A percentile compares a stretch with the other conserved stretches of the same genome.
phyloP scores from a whole-genome alignment of 2,329 filamentous ascomycete genomes.

The Fusarium goolgardi region DNA sequence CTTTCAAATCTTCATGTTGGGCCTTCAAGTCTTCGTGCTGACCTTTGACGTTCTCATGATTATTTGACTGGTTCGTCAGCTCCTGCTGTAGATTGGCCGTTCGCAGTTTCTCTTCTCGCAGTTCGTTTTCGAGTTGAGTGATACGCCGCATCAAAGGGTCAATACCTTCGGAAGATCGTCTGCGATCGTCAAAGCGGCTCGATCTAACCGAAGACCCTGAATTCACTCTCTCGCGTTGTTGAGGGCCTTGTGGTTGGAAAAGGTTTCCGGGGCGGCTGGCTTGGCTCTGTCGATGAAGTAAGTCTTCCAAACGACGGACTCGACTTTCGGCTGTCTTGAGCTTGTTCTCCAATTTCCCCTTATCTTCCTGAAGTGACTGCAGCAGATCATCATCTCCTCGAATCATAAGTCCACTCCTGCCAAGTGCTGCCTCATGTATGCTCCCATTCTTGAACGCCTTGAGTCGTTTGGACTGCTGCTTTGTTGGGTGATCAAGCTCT shows the following conservation, averaged over 20 bases:
- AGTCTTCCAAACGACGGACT: slow-evolving; percentile 88
- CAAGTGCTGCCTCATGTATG: slow-evolving; percentile 88
- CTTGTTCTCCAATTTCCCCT: slow-evolving; percentile 77
- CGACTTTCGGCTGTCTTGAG: slow-evolving; percentile 88
- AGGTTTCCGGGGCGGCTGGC: slow-evolving; percentile 66
- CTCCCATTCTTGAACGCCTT: slow-evolving; percentile 98
- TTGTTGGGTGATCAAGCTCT: slow-evolving; percentile 84
- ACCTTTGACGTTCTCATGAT: slow-evolving; percentile 70
- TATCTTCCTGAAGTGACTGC: slow-evolving; percentile 83
- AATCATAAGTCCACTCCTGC: slow-evolving; percentile 85
- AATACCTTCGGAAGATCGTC: slow-evolving; percentile 59
- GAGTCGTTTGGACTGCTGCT: slow-evolving; percentile 85
- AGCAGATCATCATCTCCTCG: slow-evolving; percentile 88
- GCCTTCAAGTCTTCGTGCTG: slow-evolving; percentile 64
- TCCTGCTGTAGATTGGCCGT: slow-evolving; percentile 77
- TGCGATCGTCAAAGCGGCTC: slow-evolving; percentile 58
- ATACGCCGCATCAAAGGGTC: slow-evolving; percentile 62
- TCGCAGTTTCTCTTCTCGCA: slow-evolving; percentile 77
- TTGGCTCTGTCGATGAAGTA: slow-evolving; percentile 85
- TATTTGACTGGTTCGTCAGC: slow-evolving; percentile 66
- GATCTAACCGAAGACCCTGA: slow-evolving; percentile 63
- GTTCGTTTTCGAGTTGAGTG: slow-evolving; percentile 79
- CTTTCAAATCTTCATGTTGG: slow-evolving; percentile 68
- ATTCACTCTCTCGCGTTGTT: slow-evolving; percentile 62
- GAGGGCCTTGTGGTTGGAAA: slow-evolving; percentile 62